Evolutionary conservation across 2,329 filamentous ascomycete genomes (phyloP), one percentile per base, ranked within the genome.

Genomic region (Lasiodiplodia hormozganensis): DNA sequence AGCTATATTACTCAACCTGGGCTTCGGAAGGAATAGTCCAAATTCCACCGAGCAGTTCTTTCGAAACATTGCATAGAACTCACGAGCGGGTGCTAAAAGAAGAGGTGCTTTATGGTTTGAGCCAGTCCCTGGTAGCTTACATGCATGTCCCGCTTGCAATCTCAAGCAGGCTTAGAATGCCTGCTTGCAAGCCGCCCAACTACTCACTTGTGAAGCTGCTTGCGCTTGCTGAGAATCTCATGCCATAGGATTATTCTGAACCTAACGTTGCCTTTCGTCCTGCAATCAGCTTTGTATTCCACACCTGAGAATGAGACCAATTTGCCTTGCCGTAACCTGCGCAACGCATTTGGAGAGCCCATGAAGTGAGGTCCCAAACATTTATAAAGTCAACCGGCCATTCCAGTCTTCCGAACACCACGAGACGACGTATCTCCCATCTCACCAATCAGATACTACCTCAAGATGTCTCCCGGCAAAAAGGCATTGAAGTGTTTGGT

Each of bases 401-500:
- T 3, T 25, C 12, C 7, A 23, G 0, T 4, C 43, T 18, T 36
- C n/a, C 36, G 4, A 7, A 11, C 54, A 7, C 4, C 51, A 28
- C 7, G 18, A 4, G 11, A 31, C 28, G 28, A 28, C 28, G 4
- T 36, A 8, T 25, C 12, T 3, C 28, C 2, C 51, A 16, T 52
- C 36, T 11, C 4, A 10, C 10, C 58, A 14, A 5, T 8, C 8
- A 43, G 12, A 11, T 12, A 23, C 38, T 12, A 4, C 18, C 28
- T 25, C 60, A 34, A 38, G 4, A 64, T 64, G 60, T 64, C 60
- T 10, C 60, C 52, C 28, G 6, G 23, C 6, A 64, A 53, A 64
- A 64, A 18, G 31, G 60, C 60, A 38, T 21, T 52, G 28, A 51
- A 64, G 1, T 64, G 60, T 28, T 53, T 64, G 14, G 60, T 64